These are phyloP conservation scores for Pythium utonaiense DNA, from an alignment of 352 stramenopile species.

Conservation along the genomic window DNA sequence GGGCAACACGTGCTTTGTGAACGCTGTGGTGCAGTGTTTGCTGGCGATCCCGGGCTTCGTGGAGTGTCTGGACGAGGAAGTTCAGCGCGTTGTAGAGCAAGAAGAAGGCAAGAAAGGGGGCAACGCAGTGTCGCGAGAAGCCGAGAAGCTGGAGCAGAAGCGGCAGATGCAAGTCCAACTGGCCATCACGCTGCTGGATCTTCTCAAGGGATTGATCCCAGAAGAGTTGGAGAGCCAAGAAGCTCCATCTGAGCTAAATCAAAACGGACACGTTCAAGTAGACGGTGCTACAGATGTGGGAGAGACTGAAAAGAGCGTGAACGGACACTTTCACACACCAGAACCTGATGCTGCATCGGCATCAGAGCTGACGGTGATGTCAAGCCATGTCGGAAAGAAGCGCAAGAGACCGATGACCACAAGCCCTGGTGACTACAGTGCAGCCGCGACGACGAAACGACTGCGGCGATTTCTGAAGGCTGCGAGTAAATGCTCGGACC, in stretches of 20 bases:
- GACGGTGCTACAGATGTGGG: neutral
- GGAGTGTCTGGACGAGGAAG: conserved; percentile 23
- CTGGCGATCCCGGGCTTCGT: conserved; percentile 38
- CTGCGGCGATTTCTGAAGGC: conserved; percentile 30
- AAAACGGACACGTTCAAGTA: neutral
- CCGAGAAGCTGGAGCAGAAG: conserved; percentile 11
- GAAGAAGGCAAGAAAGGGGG: conserved; percentile 1
- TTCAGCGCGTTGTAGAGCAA: conserved; percentile 6
- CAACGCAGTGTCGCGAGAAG: neutral
- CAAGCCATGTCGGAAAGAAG: conserved; percentile 4
- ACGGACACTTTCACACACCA: neutral
- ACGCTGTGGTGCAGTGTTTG: conserved; percentile 71
- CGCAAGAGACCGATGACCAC: conserved; percentile 15
- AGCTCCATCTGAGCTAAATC: neutral
- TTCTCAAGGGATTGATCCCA: conserved; percentile 17
- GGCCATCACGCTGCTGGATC: conserved; percentile 14
- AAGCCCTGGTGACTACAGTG: conserved; percentile 2
- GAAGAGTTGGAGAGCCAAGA: neutral
- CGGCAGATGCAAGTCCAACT: conserved; percentile 31
- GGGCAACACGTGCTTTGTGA: conserved; percentile 77
- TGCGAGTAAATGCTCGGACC: conserved; percentile 43
- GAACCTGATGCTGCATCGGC: neutral
- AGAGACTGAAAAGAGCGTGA: neutral
- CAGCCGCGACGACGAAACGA: conserved; percentile 12
- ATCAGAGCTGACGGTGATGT: neutral